A percentile compares a stretch with the other conserved stretches of the same genome.
These are phyloP conservation scores for Harringtonia lauricola DNA, from an alignment of 2,329 filamentous ascomycete species.

Conservation along the genomic window DNA sequence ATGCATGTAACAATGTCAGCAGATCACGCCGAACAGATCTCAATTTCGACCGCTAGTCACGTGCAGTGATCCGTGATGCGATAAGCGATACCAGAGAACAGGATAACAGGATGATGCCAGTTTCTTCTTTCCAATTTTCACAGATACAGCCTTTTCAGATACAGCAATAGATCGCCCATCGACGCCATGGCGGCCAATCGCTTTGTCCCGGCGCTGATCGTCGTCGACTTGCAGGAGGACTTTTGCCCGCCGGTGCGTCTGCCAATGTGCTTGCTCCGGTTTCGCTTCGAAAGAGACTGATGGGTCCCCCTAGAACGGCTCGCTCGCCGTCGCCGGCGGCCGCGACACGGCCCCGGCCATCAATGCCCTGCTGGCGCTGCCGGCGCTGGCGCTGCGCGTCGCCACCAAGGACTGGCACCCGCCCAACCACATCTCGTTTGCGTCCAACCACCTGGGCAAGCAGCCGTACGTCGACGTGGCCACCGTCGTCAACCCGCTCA, in stretches of 20 bases:
- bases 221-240: constrained; percentile 89
- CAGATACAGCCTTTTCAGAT: no score
- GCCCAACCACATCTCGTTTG: constrained; percentile 74
- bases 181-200: background rate
- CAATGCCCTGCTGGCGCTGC: constrained; percentile 62
- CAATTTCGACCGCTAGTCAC: no score
- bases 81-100: no score
- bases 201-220: constrained; percentile 45
- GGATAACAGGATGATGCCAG: no score
- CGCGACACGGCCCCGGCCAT: constrained; percentile 58
- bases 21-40: no score
- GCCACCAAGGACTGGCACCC: constrained; percentile 95
- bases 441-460: constrained; percentile 60
- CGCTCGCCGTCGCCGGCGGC: constrained; percentile 70
- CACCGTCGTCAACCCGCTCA: constrained; percentile 55
- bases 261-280: background rate
- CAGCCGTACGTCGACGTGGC: constrained; percentile 55
- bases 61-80: no score
- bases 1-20: no score
- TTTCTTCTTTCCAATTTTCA: no score
- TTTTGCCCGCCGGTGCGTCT: constrained; percentile 76
- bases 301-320: constrained; percentile 74
- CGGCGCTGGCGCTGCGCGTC: constrained; percentile 62
- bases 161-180: no score
- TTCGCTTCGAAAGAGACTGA: no score